Evolutionary conservation across 2,329 filamentous ascomycete species (phyloP), one percentile per base, ranked within the genome.

Genomic region (Phyllosticta citribraziliensis): DNA sequence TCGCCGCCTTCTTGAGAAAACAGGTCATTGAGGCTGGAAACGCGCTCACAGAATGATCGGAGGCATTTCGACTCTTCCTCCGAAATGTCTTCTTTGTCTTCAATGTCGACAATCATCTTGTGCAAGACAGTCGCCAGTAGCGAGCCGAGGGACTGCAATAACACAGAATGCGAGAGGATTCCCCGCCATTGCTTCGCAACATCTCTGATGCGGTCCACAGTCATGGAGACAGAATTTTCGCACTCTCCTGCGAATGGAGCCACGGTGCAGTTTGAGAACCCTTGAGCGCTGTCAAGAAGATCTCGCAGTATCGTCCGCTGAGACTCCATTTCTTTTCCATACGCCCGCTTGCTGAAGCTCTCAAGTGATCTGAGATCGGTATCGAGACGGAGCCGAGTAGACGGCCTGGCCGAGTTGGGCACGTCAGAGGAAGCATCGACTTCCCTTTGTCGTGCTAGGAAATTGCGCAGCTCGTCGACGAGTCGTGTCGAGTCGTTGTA

Each of bases 401-500:
- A 73, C 4, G 73, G 68, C n/a, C 66, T 67, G 1, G 73, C 64
- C 30, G 70, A 64, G 3, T 66, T 64, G 17, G 72, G 68, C 9
- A 74, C 64, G 5, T 60, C 63, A 1, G 73, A 74, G 2, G 64
- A 61, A n/a, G 57, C 55, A 57, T 75, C 71, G 33, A 67, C 69
- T 51, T 70, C 67, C 0, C 75, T 70, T 64, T 79, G 75, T 35
- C 78, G 71, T n/a, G 74, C 70, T 12, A 79, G 71, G 61, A 85
- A 74, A 10, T 72, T 66, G 17, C 78, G 77, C 14, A 87, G 73
- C 61, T 78, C 77, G 63, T 82, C 79, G 3, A 82, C 79, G 3
- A 87, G 76, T 61, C 83, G 82, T 53, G 80, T 74, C 63, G 82
- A 80, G 70, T 87, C 84, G 66, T 87, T 87, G 73, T 87, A 87